Conservation (phyloP, 768 basidiomycete species). For the Boletus bicolor region DNA sequence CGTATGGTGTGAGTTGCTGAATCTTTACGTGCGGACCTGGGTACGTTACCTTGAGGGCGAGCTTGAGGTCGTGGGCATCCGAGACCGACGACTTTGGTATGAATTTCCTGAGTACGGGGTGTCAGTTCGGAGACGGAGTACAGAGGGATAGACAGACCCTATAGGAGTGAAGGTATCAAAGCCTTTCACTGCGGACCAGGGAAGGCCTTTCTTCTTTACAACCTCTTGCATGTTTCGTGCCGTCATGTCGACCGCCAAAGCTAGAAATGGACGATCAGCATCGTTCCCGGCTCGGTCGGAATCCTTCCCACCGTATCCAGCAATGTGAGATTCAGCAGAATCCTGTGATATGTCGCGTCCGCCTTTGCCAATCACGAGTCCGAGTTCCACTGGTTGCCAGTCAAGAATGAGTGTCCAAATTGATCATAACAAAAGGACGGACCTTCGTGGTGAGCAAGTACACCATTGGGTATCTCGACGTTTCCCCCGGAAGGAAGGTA, state of each 20-base stretch:
- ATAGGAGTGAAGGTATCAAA: conserved; percentile 96
- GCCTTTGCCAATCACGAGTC: conserved; percentile 87
- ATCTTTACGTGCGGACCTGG: not conserved
- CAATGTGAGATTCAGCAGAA: conserved; percentile 74
- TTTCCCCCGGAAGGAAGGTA: conserved; percentile 75
- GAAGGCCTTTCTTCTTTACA: conserved; percentile 90
- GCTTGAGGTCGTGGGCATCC: conserved; percentile 72
- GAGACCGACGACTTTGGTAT: conserved; percentile 68
- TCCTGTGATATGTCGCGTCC: conserved; percentile 78
- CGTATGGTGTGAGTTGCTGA: not conserved
- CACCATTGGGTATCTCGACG: conserved; percentile 82
- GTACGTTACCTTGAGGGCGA: conserved; percentile 65
- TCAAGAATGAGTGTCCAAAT: not conserved
- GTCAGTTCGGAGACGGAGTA: not conserved
- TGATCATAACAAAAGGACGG: not conserved
- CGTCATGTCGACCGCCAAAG: conserved; percentile 94
- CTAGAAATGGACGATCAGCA: conserved; percentile 36
- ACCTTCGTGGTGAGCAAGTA: conserved; percentile 93
- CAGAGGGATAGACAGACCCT: conserved; percentile 46
- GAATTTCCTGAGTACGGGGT: conserved; percentile 52
- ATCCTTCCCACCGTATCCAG: conserved; percentile 75
- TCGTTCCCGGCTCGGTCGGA: not conserved
- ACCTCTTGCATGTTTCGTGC: conserved; percentile 93
- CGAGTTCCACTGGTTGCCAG: conserved; percentile 74
- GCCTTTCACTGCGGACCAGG: conserved; percentile 96